Evolutionary conservation across 2,329 filamentous ascomycete species (phyloP), one percentile per base, ranked within the genome.

Genomic region (Mycocentrospora acerina): DNA sequence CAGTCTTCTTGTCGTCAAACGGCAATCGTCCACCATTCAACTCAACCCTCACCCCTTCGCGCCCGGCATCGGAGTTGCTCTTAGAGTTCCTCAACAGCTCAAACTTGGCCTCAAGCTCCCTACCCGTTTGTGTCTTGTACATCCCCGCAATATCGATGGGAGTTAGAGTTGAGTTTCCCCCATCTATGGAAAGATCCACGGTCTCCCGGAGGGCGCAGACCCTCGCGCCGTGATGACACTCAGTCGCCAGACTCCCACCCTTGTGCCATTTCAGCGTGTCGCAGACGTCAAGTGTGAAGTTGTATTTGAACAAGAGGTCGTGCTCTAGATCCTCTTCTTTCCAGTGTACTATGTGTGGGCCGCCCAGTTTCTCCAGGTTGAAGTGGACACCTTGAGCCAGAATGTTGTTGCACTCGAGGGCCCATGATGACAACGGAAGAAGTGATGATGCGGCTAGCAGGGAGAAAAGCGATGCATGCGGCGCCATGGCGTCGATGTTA

Each of bases 231-330:
- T 78, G 77, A 0, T 81, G 83, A 61, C 89, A 94, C 56, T 83
- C 72, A 25, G 5, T 74, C 67, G 51, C 77, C 75, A 13, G 72
- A 69, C 39, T 44, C 2, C 45, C 55, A 1, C 78, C 78, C 29
- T 79, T 80, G 33, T 75, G 77, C 61, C 79, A 78, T 64, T 80
- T 79, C 49, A 95, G 70, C 6, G 80, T 74, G 35, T 74, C 69
- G 70, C 89, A 95, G 32, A 94, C 75, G 57, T 94, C 86, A 40
- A 94, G 62, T 1, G 87, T 90, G 66, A 89, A 94, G 29, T 88
- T 91, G 17, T 82, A 88, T 66, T 93, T 93, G 44, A 73, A 75
- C 18, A 79, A 72, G 12, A 74, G 73, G 12, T 73, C 76, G 14
- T 76, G 75, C 7, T 58, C 59, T 7, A 62, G 41, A 14, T 70